Evolutionary conservation across 2,329 filamentous ascomycete species (phyloP).

Genomic region (Botryotinia narcissicola): DNA sequence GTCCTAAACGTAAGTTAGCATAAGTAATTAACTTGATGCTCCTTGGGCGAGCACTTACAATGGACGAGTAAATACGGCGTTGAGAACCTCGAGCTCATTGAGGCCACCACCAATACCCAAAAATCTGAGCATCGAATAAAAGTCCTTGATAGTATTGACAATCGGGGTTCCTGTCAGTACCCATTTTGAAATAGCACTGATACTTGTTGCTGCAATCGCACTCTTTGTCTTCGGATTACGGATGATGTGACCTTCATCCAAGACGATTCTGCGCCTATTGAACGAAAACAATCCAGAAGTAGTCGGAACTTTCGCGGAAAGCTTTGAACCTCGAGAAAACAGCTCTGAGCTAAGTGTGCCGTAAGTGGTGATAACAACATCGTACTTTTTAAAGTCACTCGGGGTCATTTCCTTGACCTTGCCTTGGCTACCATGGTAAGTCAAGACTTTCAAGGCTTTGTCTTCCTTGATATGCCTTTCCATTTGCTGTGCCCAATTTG

Average conservation of each 20-base stretch:
- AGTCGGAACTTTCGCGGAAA: constrained; percentile 43
- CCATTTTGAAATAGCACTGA: constrained; percentile 74
- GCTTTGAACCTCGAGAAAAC: constrained; percentile 47
- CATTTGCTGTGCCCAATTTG: constrained; percentile 84
- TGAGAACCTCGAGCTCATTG: constrained; percentile 71
- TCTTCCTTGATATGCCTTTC: constrained; percentile 65
- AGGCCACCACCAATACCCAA: constrained; percentile 73
- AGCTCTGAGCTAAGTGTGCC: constrained; percentile 70
- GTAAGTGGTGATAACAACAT: constrained; percentile 83
- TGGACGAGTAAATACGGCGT: constrained; percentile 66
- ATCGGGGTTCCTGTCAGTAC: constrained; percentile 79
- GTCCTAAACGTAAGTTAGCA: constrained; percentile 35
- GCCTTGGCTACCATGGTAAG: constrained; percentile 67
- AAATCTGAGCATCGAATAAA: constrained; percentile 78
- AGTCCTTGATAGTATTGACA: constrained; percentile 76
- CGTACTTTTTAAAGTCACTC: constrained; percentile 60
- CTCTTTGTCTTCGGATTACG: constrained; percentile 74
- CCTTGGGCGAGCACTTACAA: constrained; percentile 42
- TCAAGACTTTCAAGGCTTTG: constrained; percentile 62
- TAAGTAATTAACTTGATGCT: background rate
- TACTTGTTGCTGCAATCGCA: constrained; percentile 63
- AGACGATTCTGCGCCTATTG: constrained; percentile 74
- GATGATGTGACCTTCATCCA: constrained; percentile 82
- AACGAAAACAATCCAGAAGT: constrained; percentile 58
- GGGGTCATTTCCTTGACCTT: constrained; percentile 49